Percentiles rank a stretch among this genome's conserved stretches.
phyloP scores from a whole-genome alignment of 2,329 filamentous ascomycete species.

The Coniosporium tulheliwenetii region DNA sequence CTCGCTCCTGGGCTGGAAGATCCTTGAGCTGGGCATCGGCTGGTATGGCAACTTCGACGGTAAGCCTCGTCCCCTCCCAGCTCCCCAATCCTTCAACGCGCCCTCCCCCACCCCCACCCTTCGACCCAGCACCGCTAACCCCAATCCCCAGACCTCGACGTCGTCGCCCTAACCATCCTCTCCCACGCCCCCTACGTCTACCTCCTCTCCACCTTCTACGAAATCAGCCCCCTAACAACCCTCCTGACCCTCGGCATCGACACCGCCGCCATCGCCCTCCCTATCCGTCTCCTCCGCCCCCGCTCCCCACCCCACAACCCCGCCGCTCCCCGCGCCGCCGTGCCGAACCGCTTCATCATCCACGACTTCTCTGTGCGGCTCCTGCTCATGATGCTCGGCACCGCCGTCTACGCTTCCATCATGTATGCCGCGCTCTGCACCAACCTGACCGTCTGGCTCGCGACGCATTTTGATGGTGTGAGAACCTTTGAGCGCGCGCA shows the following conservation, averaged over 20 bases:
- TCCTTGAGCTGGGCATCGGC: constrained; percentile 50
- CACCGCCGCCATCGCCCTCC: constrained; percentile 50
- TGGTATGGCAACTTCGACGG: constrained; percentile 66
- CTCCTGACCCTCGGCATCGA: constrained; percentile 51
- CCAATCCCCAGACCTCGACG: constrained; percentile 22
- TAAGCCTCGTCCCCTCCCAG: constrained; percentile 18
- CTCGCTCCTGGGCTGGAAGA: constrained; percentile 39
- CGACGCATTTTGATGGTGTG: constrained; percentile 59
- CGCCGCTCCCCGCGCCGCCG: constrained; percentile 20
- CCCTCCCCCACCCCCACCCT: constrained; percentile 1
- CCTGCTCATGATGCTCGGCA: constrained; percentile 52
- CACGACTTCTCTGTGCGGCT: constrained; percentile 45
- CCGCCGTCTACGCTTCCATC: constrained; percentile 58
- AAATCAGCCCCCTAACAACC: constrained; percentile 45
- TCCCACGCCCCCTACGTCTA: constrained; percentile 63
- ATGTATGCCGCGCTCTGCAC: constrained; percentile 54
- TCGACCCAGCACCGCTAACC: constrained; percentile 37
- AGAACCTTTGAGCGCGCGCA: constrained; percentile 54
- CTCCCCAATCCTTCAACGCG: neutral
- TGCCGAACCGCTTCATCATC: constrained; percentile 30
- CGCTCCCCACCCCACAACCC: constrained; percentile 48
- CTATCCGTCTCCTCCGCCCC: constrained; percentile 60
- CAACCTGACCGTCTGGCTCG: constrained; percentile 56
- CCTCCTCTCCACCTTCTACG: constrained; percentile 66
- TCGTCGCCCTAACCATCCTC: constrained; percentile 36